These are phyloP conservation scores for Isoetes taiwanensis DNA, from an alignment of 75 land plant genomes.

Conservation along the genomic window DNA sequence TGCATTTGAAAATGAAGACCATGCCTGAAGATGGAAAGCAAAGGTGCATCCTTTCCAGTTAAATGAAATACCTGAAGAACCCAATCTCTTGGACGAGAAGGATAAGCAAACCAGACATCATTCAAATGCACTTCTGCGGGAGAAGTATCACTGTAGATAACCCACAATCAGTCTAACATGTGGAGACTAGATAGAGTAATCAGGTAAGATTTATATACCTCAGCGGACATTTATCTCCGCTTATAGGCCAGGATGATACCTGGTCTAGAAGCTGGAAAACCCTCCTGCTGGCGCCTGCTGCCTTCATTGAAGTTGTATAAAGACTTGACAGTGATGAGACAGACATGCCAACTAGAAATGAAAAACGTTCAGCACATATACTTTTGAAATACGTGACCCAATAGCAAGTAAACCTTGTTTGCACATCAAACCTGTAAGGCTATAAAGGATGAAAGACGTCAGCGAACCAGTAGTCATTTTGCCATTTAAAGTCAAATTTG, in stretches of 20 bases:
- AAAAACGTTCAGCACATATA: too few relatives aligned
- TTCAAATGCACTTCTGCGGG: slow-evolving; percentile 69
- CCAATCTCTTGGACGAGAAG: slow-evolving; percentile 85
- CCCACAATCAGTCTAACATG: too few relatives aligned
- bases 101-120: slow-evolving; percentile 98
- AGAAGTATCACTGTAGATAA: too few relatives aligned
- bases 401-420: too few relatives aligned
- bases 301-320: slow-evolving; percentile 92
- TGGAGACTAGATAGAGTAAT: too few relatives aligned
- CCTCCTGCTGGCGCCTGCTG: slow-evolving; percentile 92
- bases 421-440: slow-evolving; percentile 70
- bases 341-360: slow-evolving; percentile 24
- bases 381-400: too few relatives aligned
- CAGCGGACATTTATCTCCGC: slow-evolving; percentile 65
- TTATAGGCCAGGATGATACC: slow-evolving; percentile 52
- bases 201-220: slow-evolving; percentile 29
- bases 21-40: too few relatives aligned
- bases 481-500: slow-evolving; percentile 64
- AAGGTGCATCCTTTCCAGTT: too few relatives aligned
- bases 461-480: slow-evolving; percentile 77
- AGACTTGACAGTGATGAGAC: slow-evolving; percentile 70
- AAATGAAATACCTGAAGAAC: slow-evolving; percentile 99
- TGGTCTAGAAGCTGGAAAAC: slow-evolving; percentile 98
- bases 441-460: slow-evolving; percentile 94
- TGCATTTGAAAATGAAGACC: too few relatives aligned